Percentiles rank a stretch among this genome's conserved stretches.
phyloP scores from a whole-genome alignment of 2,329 filamentous ascomycete species.

The Ophiostoma ulmi region DNA sequence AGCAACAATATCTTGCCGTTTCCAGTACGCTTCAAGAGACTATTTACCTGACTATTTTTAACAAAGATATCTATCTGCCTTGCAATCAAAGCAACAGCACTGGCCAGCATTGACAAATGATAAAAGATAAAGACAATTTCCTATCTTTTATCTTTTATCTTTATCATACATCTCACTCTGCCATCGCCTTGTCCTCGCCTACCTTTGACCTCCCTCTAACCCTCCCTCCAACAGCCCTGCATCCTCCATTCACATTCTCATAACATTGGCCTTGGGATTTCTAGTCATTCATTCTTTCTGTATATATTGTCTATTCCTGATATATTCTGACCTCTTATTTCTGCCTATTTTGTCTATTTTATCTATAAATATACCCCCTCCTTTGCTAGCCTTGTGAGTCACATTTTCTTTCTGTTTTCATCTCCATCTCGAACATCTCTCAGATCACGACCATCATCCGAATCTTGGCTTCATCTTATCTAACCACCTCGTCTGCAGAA shows the following conservation, averaged over 20 bases:
- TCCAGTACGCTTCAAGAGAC: neutral
- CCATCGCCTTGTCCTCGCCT: neutral
- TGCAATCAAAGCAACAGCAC: neutral
- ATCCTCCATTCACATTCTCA: conserved; percentile 10
- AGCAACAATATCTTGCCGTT: neutral
- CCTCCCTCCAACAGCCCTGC: neutral
- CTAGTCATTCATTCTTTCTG: neutral
- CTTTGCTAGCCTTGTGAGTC: neutral
- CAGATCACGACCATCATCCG: neutral
- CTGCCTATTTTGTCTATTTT: neutral
- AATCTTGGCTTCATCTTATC: neutral
- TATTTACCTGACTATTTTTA: neutral
- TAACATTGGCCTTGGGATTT: neutral
- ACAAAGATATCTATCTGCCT: conserved; percentile 4
- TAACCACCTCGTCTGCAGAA: neutral
- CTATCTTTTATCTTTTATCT: too few species aligned
- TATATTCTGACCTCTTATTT: neutral
- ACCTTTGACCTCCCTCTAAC: neutral
- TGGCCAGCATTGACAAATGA: neutral
- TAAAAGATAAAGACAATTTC: neutral
- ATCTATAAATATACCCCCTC: neutral
- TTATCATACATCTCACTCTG: neutral
- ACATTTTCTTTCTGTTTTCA: neutral
- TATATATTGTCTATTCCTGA: neutral
- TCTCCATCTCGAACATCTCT: neutral